Conservation (phyloP, 306 rosid species). For the Potentilla sterilis region DNA sequence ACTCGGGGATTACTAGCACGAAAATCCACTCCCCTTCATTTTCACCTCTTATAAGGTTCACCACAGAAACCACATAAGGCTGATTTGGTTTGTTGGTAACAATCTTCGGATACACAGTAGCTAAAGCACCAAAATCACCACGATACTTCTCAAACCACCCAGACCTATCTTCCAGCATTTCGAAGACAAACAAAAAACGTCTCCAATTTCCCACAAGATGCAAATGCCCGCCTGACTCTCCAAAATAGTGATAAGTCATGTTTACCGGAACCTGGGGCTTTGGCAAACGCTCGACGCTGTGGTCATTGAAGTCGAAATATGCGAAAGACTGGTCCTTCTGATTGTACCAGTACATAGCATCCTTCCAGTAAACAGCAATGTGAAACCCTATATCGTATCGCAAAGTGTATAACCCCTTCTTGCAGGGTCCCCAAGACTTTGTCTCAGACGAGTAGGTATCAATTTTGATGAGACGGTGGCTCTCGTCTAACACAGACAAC, state of each 20-base stretch:
- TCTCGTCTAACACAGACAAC: background rate
- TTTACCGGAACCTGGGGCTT: background rate
- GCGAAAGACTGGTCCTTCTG: background rate
- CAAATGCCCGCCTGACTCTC: slow-evolving; percentile 9
- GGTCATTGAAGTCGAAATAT: slow-evolving; percentile 19
- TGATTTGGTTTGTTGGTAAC: background rate
- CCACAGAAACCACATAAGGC: slow-evolving; percentile 5
- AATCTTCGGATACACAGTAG: slow-evolving; percentile 8
- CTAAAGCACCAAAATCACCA: slow-evolving; percentile 6
- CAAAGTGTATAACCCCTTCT: slow-evolving; percentile 7
- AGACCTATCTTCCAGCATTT: slow-evolving; percentile 19
- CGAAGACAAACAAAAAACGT: background rate
- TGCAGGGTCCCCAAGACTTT: slow-evolving; percentile 27
- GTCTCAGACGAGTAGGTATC: slow-evolving; percentile 31
- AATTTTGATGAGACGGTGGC: slow-evolving; percentile 20
- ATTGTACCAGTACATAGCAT: slow-evolving; percentile 31
- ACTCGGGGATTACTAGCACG: slow-evolving; percentile 27
- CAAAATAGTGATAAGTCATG: slow-evolving; percentile 8
- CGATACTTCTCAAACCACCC: slow-evolving; percentile 23
- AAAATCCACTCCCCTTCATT: slow-evolving; percentile 19
- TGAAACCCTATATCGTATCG: slow-evolving; percentile 20
- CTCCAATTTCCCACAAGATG: slow-evolving; percentile 1
- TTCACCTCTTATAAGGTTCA: slow-evolving; percentile 17
- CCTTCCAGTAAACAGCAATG: slow-evolving; percentile 36
- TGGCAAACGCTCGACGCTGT: slow-evolving; percentile 21